phyloP scores from a whole-genome alignment of 345 rosid genomes.

The Salix udensis region DNA sequence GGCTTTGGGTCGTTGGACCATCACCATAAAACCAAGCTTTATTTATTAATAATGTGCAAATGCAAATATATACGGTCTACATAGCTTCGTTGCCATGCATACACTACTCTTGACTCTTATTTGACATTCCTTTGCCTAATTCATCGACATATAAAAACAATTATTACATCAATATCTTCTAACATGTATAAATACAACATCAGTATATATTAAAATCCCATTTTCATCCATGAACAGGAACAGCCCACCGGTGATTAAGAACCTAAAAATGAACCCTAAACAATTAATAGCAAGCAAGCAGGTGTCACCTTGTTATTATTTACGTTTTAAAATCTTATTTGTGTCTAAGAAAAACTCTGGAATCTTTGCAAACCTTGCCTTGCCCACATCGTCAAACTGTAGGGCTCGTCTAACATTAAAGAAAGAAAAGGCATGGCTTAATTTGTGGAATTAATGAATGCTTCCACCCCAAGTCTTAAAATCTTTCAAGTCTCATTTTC shows the following conservation, averaged over 20 bases:
- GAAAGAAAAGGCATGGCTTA: neutral
- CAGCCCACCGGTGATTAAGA: neutral
- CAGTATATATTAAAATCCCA: neutral
- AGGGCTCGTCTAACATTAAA: neutral
- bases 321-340: neutral
- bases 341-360: neutral
- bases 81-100: neutral
- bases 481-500: neutral
- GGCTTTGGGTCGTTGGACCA: too few species aligned
- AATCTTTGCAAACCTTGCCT: neutral
- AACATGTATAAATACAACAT: too few species aligned
- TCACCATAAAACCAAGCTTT: neutral
- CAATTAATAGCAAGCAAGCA: neutral
- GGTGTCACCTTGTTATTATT: neutral
- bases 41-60: neutral
- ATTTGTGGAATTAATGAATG: neutral
- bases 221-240: neutral
- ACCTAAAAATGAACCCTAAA: neutral
- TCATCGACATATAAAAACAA: neutral
- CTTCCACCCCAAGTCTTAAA: neutral
- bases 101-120: neutral
- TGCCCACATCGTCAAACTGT: neutral
- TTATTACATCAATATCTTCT: neutral
- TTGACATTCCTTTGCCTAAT: neutral
- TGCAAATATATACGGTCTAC: neutral